Base-by-base conservation (phyloP, 108 stramenopile genomes). In the Fragilariopsis cylindrus region DNA sequence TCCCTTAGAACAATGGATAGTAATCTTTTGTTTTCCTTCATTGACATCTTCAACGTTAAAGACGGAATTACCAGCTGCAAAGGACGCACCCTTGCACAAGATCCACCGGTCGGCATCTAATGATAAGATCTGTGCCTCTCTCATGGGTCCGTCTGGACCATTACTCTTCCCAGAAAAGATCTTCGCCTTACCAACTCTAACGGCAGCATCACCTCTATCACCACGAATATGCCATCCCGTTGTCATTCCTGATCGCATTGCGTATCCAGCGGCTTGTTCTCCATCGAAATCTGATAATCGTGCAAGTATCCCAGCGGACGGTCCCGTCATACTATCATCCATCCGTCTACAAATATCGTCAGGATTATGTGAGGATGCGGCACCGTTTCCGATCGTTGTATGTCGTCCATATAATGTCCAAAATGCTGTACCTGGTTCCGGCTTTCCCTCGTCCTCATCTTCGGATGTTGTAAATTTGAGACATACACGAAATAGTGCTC, bases 401-500 rank as follows among this genome's bases (percentile, higher is more conserved):
- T 77, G 81, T 69, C 85, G 80, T 40, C 94, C 91, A 60, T 84
- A 91, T n/a, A 90, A 66, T 0, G 94, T 92, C 94, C 94, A 95
- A 57, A 87, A 95, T 39, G 94, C 90, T 62, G 94, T 95, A 39
- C 88, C 91, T 5, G 94, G 91, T 80, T 95, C 94, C n/a, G 89
- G 90, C 73, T 95, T 95, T 21, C 94, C 94, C 76, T 95, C 94
- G 60, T 95, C 94, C 60, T 95, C 94, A 57, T 95, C 94, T 74
- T 95, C 94, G 44, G 94, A 95, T 7, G 94, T 95, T 69, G 94
- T 95, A 70, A 95, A 95, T 84, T 95, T 95, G 62, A 95, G 78
- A 74, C 94, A 95, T 66, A 95, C 78, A 65, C 94, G 85, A 70
- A 77, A 92, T 7, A 95, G 81, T 7, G 85, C 80, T 30, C 94